Percentiles rank a stretch among this genome's conserved stretches.
phyloP scores from a whole-genome alignment of 129 eudicot species.

The Daucus carota region DH1_v3.0 NC_030383.2:11889001-11889500 shows the following conservation, averaged over 20 bases:
- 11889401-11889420: background rate
- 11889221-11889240: background rate
- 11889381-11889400: background rate
- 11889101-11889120: background rate
- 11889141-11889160: constrained; percentile 90
- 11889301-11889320: background rate
- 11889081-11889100: background rate
- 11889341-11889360: background rate
- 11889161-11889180: constrained; percentile 89
- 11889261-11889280: background rate
- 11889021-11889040: background rate
- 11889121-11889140: constrained; percentile 76
- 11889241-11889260: background rate
- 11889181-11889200: constrained; percentile 71
- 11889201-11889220: constrained; percentile 14
- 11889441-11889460: background rate
- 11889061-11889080: background rate
- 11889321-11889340: background rate
- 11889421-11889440: background rate
- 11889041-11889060: background rate
- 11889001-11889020: background rate
- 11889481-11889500: background rate
- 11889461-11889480: background rate
- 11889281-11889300: background rate
- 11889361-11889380: background rate